These are phyloP conservation scores for Microdochium bolleyi DNA, from an alignment of 2,329 filamentous ascomycete genomes.

Conservation along the genomic window DNA sequence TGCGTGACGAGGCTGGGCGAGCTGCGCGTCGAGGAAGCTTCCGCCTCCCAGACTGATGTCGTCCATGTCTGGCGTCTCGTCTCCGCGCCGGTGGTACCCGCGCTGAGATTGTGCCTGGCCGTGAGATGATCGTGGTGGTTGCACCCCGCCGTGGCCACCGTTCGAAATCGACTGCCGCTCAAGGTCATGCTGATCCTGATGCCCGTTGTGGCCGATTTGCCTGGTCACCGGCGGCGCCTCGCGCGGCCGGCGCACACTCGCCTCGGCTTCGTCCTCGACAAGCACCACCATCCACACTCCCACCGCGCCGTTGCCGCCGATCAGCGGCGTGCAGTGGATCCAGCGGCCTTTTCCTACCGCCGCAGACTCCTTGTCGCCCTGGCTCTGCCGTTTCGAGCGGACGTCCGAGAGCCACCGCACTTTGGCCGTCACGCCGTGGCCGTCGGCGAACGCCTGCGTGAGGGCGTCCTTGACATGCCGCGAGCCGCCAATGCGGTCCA, in stretches of 20 bases:
- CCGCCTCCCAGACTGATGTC: not conserved
- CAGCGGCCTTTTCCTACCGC: slow-evolving; percentile 52
- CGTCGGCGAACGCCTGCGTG: slow-evolving; percentile 53
- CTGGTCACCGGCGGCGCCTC: slow-evolving; percentile 16
- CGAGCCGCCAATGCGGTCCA: slow-evolving; percentile 44
- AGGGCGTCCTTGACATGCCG: slow-evolving; percentile 38
- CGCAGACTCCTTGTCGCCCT: slow-evolving; percentile 14
- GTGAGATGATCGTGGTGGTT: not conserved
- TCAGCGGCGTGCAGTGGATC: slow-evolving; percentile 70
- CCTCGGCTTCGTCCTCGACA: slow-evolving; percentile 51
- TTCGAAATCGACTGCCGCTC: not conserved
- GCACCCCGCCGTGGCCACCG: not conserved
- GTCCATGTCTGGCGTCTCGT: not conserved
- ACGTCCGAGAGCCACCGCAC: slow-evolving; percentile 54
- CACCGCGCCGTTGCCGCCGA: slow-evolving; percentile 58
- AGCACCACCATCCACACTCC: slow-evolving; percentile 76
- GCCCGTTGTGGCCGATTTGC: slow-evolving; percentile 4
- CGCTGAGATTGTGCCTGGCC: not conserved
- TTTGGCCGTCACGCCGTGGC: slow-evolving; percentile 66
- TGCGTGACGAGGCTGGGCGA: not conserved
- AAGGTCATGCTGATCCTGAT: not conserved
- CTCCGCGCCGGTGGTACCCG: not conserved
- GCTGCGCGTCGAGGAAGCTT: not conserved
- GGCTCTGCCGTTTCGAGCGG: not conserved
- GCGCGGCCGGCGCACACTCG: slow-evolving; percentile 1